Evolutionary conservation across 371 early-diverging fungal species (phyloP).

Genomic region (Enteropsectra breve): DNA sequence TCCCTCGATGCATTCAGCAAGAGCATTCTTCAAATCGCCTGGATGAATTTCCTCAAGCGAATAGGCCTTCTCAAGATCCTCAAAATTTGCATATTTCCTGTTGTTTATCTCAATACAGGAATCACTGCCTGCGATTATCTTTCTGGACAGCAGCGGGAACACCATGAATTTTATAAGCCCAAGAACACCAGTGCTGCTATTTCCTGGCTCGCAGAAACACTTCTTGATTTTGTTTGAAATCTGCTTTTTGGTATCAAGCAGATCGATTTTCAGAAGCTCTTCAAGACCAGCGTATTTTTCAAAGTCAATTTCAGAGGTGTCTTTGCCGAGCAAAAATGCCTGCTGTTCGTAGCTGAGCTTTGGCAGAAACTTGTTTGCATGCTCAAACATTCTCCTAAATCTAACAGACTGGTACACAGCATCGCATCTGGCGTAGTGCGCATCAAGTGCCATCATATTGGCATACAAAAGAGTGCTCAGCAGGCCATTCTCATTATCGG

Average conservation of each 20-base stretch:
- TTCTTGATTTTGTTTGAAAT: slow-evolving; percentile 83
- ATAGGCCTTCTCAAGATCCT: slow-evolving; percentile 74
- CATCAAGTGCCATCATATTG: slow-evolving; percentile 94
- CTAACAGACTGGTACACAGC: slow-evolving; percentile 97
- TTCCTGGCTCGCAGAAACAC: slow-evolving; percentile 85
- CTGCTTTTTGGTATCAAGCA: slow-evolving; percentile 73
- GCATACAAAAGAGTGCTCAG: slow-evolving; percentile 91
- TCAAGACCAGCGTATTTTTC: slow-evolving; percentile 94
- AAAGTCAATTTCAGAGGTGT: slow-evolving; percentile 90
- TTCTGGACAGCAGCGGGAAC: slow-evolving; percentile 67
- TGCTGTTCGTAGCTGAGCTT: slow-evolving; percentile 88
- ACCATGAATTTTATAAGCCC: slow-evolving; percentile 77
- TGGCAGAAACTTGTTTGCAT: slow-evolving; percentile 91
- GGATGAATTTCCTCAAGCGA: slow-evolving; percentile 77
- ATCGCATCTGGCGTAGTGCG: slow-evolving; percentile 89
- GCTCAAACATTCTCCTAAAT: slow-evolving; percentile 96
- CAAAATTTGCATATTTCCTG: slow-evolving; percentile 65
- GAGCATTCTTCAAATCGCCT: slow-evolving; percentile 81
- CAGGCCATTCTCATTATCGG: slow-evolving; percentile 84
- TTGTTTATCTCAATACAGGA: slow-evolving; percentile 77
- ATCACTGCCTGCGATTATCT: too few relatives aligned
- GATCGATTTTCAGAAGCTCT: slow-evolving; percentile 88
- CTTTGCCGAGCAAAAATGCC: slow-evolving; percentile 91
- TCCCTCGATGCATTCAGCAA: slow-evolving; percentile 70
- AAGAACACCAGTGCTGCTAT: slow-evolving; percentile 69